phyloP scores from a whole-genome alignment of 768 basidiomycete species.

The Cystofilobasidium bisporidii region DNA sequence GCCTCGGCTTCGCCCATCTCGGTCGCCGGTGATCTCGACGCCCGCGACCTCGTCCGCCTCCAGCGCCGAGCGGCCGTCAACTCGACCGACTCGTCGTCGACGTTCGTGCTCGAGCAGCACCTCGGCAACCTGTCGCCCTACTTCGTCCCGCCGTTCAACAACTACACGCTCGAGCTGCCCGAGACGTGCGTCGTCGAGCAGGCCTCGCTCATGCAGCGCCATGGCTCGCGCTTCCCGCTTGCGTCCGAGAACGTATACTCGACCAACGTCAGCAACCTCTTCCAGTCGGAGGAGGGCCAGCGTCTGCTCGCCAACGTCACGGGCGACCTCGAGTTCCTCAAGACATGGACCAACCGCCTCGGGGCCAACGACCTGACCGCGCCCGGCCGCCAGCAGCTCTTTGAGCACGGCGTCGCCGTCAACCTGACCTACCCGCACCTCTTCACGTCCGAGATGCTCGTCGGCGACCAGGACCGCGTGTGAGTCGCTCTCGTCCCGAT shows the following conservation, averaged over 20 bases:
- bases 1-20: background rate
- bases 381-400: slow-evolving; percentile 42
- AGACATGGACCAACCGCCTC: slow-evolving; percentile 37
- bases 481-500: slow-evolving; percentile 29
- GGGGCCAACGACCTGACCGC: slow-evolving; percentile 42
- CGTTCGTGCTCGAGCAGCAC: slow-evolving; percentile 9
- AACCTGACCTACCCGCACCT: slow-evolving; percentile 38
- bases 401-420: slow-evolving; percentile 43
- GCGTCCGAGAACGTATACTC: slow-evolving; percentile 39
- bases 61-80: background rate
- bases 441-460: slow-evolving; percentile 34
- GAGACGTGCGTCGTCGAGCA: slow-evolving; percentile 15
- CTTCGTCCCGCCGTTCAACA: background rate
- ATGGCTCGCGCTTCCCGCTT: slow-evolving; percentile 44
- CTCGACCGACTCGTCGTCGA: background rate
- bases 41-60: background rate
- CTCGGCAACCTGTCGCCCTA: slow-evolving; percentile 25
- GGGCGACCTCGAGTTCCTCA: slow-evolving; percentile 40
- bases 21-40: background rate
- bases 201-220: slow-evolving; percentile 39
- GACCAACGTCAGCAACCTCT: slow-evolving; percentile 40
- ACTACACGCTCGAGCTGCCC: slow-evolving; percentile 20
- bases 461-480: slow-evolving; percentile 40
- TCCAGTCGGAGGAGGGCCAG: slow-evolving; percentile 30
- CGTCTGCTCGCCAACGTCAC: slow-evolving; percentile 39